Evolutionary conservation across 345 rosid genomes (phyloP).

Genomic region (Leavenworthia alabamica): DNA sequence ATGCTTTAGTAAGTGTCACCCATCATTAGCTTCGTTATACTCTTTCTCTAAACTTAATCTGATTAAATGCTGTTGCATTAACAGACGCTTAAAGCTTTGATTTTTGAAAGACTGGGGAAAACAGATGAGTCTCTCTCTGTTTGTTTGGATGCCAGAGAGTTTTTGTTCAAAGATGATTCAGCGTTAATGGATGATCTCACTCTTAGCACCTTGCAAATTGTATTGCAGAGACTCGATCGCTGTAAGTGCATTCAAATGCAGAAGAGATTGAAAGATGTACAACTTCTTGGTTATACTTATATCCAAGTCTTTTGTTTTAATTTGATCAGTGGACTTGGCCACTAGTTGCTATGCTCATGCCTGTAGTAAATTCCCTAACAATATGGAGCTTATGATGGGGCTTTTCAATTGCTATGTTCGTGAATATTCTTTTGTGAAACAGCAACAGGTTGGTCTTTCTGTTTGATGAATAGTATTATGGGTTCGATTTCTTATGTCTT

Average conservation of each 20-base stretch:
- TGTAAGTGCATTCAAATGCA: conserved; percentile 41
- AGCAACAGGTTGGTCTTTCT: conserved; percentile 73
- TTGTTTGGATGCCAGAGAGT: conserved; percentile 68
- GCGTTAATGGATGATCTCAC: conserved; percentile 90
- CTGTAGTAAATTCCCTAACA: conserved; percentile 65
- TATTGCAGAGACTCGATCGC: conserved; percentile 88
- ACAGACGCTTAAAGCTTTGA: conserved; percentile 79
- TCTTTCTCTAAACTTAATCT: not conserved
- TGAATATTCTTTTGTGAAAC: conserved; percentile 88
- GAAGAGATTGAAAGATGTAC: not conserved
- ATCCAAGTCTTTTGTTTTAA: not conserved
- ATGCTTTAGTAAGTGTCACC: conserved; percentile 57
- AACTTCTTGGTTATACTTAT: not conserved
- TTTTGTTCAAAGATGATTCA: conserved; percentile 60
- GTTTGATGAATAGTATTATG: not conserved
- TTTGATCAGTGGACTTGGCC: conserved; percentile 76
- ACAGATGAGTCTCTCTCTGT: conserved; percentile 60
- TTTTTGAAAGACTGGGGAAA: conserved; percentile 88
- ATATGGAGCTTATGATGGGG: conserved; percentile 90
- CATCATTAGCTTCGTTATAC: not conserved
- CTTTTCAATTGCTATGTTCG: conserved; percentile 95
- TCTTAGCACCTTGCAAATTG: conserved; percentile 88
- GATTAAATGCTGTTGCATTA: conserved; percentile 19
- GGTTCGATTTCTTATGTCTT: conserved; percentile 17
- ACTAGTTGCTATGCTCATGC: conserved; percentile 89